Percentiles rank a stretch among this genome's conserved stretches.
Evolutionary conservation across 148 eudicot species (phyloP).

Genomic region (Vaccinium macrocarpon): DNA sequence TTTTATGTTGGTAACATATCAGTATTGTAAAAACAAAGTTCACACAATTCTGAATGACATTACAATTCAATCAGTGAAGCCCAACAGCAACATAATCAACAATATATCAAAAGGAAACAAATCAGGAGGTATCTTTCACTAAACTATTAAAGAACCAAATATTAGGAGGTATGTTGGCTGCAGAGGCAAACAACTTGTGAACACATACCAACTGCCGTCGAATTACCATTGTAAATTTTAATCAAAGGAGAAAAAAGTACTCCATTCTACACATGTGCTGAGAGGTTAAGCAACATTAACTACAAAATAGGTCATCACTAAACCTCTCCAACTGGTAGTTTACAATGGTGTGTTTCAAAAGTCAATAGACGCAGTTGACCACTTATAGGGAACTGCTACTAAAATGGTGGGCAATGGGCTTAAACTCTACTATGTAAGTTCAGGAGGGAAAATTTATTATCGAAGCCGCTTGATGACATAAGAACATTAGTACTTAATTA

Average conservation of each 20-base stretch:
- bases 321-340: background rate
- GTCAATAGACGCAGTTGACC: background rate
- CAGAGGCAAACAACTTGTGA: background rate
- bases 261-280: background rate
- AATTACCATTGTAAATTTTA: no score
- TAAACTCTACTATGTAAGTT: no score
- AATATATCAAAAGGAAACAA: background rate
- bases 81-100: background rate
- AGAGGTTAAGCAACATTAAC: background rate
- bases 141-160: background rate
- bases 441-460: no score
- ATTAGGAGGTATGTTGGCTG: background rate
- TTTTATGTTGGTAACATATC: background rate
- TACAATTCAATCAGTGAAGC: background rate
- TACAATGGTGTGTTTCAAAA: background rate
- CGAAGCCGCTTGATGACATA: no score
- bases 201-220: background rate
- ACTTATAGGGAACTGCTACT: background rate
- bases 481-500: background rate
- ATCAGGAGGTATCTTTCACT: background rate
- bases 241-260: background rate
- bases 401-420: background rate
- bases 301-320: background rate
- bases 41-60: background rate
- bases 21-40: background rate